These are phyloP conservation scores for Echeveria elegans DNA, from an alignment of 164 flowering plant genomes.

Conservation along the genomic window DNA sequence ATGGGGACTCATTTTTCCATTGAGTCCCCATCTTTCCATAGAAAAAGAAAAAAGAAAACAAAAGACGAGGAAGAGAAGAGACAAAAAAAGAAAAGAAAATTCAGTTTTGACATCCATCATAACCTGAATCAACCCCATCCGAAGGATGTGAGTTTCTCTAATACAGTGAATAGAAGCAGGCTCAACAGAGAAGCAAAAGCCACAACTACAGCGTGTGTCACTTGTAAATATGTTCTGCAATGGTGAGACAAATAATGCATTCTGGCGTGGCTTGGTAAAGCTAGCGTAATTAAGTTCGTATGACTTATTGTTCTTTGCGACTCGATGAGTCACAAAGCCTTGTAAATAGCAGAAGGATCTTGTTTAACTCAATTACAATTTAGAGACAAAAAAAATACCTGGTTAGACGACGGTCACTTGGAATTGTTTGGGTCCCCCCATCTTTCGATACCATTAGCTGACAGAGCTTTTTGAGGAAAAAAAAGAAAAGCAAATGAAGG, in stretches of 20 bases:
- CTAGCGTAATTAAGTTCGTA: not conserved
- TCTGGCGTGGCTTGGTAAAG: conserved; percentile 12
- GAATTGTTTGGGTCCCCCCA: no score
- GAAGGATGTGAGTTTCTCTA: conserved; percentile 28
- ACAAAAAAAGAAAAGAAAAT: not conserved
- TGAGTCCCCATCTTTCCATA: conserved; percentile 15
- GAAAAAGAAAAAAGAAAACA: not conserved
- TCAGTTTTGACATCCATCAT: conserved; percentile 6
- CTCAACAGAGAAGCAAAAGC: conserved; percentile 10
- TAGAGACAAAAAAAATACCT: no score
- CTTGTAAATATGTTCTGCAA: conserved; percentile 10
- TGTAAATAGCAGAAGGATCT: not conserved
- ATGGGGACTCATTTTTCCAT: conserved; percentile 40
- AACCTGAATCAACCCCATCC: conserved; percentile 22
- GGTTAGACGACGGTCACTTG: no score
- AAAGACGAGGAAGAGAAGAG: no score
- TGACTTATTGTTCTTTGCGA: not conserved
- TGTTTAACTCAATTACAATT: not conserved
- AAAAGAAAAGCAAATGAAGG: no score
- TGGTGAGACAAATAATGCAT: conserved; percentile 4
- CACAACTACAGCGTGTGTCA: conserved; percentile 15
- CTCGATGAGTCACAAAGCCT: no score
- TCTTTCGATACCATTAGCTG: no score
- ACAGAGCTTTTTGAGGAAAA: no score
- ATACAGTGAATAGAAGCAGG: conserved; percentile 14